Percentiles rank a stretch among this genome's conserved stretches.
Conservation (phyloP, 108 stramenopile genomes). For the Chaetoceros tenuissimus region DNA sequence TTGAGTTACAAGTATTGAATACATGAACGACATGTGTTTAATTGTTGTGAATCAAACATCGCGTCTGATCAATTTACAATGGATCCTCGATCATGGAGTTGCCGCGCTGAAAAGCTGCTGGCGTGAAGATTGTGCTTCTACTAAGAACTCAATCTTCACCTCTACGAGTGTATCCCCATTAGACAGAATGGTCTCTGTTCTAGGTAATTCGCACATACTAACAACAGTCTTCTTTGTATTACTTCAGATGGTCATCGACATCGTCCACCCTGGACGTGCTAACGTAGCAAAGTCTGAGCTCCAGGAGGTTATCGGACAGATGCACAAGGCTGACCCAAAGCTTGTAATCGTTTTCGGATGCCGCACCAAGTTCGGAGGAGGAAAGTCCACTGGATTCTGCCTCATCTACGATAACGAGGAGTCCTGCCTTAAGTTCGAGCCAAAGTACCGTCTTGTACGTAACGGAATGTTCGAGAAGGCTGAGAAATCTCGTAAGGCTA, state of each 20-base stretch:
- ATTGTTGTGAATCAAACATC: too few relatives aligned
- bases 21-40: not conserved
- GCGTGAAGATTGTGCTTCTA: too few relatives aligned
- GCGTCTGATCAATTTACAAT: too few relatives aligned
- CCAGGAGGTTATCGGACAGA: slow-evolving; percentile 84
- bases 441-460: slow-evolving; percentile 90
- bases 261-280: slow-evolving; percentile 95
- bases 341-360: slow-evolving; percentile 88
- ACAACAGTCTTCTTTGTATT: not conserved
- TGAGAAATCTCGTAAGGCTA: slow-evolving; percentile 93
- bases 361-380: slow-evolving; percentile 96
- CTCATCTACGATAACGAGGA: slow-evolving; percentile 96
- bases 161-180: not conserved
- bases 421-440: slow-evolving; percentile 92
- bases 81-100: not conserved
- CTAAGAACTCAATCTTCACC: too few relatives aligned
- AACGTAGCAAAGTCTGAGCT: slow-evolving; percentile 92
- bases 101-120: too few relatives aligned
- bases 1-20: not conserved
- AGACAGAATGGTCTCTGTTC: not conserved
- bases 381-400: slow-evolving; percentile 96
- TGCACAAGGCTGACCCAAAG: slow-evolving; percentile 92
- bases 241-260: slow-evolving; percentile 88
- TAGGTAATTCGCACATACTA: not conserved
- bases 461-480: slow-evolving; percentile 78